phyloP scores from a whole-genome alignment of 1,284 basidiomycete species.

The Stereum hirsutum region DNA sequence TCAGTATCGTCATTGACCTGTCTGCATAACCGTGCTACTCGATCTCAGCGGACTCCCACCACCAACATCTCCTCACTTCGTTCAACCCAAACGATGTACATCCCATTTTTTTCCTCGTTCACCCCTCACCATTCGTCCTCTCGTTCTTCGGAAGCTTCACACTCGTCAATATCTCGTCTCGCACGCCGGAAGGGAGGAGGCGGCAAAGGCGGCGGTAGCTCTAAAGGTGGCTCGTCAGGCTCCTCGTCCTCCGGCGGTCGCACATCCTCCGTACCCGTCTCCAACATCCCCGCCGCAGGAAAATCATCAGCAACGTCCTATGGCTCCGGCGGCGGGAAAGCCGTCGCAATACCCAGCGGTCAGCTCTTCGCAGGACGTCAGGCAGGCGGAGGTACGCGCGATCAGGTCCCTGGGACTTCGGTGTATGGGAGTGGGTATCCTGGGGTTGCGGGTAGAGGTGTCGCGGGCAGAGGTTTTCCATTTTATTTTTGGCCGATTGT shows the following conservation, averaged over 20 bases:
- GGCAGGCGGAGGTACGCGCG: conserved; percentile 13
- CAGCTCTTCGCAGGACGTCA: conserved; percentile 13
- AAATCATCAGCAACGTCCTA: conserved; percentile 10
- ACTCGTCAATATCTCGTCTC: too few species aligned
- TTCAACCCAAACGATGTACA: too few species aligned
- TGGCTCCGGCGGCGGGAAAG: conserved; percentile 9
- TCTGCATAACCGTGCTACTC: too few species aligned
- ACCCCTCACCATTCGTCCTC: too few species aligned
- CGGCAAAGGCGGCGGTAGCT: conserved; percentile 3
- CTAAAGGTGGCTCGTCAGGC: not conserved
- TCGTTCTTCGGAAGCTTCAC: too few species aligned
- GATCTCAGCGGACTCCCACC: too few species aligned
- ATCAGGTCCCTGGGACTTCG: conserved; percentile 12
- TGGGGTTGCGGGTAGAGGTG: conserved; percentile 18
- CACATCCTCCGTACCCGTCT: conserved; percentile 5
- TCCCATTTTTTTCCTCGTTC: too few species aligned
- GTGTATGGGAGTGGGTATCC: conserved; percentile 31
- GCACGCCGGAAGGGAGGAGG: too few species aligned
- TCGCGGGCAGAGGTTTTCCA: conserved; percentile 23
- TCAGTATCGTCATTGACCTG: too few species aligned
- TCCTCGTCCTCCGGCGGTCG: not conserved
- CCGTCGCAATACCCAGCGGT: conserved; percentile 9
- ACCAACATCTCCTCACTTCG: too few species aligned
- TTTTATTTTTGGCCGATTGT: conserved; percentile 50
- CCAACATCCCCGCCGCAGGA: conserved; percentile 5